Evolutionary conservation across 192 early-diverging fungal genomes (phyloP).

Genomic region (Coemansia erecta): DNA sequence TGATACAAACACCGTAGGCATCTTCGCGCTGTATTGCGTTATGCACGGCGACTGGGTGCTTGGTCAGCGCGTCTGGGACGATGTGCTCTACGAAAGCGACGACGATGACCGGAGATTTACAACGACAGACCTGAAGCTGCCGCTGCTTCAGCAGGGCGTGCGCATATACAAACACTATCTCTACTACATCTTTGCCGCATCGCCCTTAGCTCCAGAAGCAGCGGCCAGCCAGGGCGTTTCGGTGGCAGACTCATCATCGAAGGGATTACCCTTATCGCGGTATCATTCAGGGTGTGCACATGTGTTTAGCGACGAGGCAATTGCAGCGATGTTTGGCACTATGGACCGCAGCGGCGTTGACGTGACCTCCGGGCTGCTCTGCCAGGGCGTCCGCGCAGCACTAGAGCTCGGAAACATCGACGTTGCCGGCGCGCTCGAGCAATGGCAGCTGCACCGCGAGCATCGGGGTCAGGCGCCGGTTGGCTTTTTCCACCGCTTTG

Average conservation of each 20-base stretch:
- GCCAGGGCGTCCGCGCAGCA: conserved; percentile 36
- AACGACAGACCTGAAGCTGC: background rate
- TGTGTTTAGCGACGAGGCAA: conserved; percentile 21
- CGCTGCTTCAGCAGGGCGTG: conserved; percentile 11
- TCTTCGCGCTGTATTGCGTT: conserved; percentile 28
- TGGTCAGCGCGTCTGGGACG: conserved; percentile 39
- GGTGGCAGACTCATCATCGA: no score
- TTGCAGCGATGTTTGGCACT: conserved; percentile 35
- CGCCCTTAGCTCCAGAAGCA: conserved; percentile 4
- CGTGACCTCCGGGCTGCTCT: conserved; percentile 40
- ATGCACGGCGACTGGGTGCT: conserved; percentile 27
- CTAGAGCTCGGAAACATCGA: conserved; percentile 42
- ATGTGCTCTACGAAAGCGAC: conserved; percentile 8
- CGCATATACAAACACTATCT: conserved; percentile 44
- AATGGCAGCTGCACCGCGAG: conserved; percentile 53
- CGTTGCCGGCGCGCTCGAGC: conserved; percentile 32
- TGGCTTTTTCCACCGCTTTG: conserved; percentile 36
- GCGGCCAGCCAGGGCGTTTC: background rate
- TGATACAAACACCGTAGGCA: conserved; percentile 30
- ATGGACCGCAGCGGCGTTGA: conserved; percentile 37
- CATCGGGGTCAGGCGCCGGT: conserved; percentile 23
- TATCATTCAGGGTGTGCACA: background rate
- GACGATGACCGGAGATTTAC: background rate
- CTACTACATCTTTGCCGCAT: conserved; percentile 14
- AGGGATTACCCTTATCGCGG: background rate